Percentiles rank a stretch among this genome's conserved stretches.
phyloP scores from a whole-genome alignment of 768 basidiomycete species.

The Pisolithus sp. region DNA sequence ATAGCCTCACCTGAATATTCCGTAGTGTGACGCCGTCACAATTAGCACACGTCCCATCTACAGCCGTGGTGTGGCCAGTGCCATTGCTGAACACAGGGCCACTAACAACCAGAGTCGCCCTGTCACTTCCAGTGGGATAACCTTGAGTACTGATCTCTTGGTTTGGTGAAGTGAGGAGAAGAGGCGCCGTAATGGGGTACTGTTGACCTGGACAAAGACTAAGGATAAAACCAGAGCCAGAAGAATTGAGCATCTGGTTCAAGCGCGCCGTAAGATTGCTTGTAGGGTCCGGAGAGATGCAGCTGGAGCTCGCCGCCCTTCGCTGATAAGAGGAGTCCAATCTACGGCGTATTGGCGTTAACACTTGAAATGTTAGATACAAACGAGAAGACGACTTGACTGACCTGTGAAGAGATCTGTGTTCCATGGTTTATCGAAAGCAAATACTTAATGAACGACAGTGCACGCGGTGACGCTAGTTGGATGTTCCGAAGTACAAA shows the following conservation, averaged over 20 bases:
- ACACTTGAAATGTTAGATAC: too few relatives aligned
- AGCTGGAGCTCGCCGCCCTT: conserved; percentile 9
- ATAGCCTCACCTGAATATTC: conserved; percentile 56
- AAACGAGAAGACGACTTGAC: not conserved
- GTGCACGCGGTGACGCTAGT: not conserved
- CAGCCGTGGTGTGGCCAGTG: conserved; percentile 64
- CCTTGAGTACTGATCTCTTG: conserved; percentile 82
- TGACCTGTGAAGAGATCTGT: not conserved
- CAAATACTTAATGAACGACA: not conserved
- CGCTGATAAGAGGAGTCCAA: conserved; percentile 3
- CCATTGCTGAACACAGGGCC: conserved; percentile 55
- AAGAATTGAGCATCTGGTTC: conserved; percentile 57
- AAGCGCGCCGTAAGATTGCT: conserved; percentile 59
- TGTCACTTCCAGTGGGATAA: conserved; percentile 58
- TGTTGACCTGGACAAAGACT: conserved; percentile 55
- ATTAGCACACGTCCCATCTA: conserved; percentile 56
- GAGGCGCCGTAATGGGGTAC: conserved; percentile 61
- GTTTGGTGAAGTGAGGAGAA: conserved; percentile 57
- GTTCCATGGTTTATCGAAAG: not conserved
- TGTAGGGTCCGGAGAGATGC: conserved; percentile 46
- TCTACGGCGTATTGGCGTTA: not conserved
- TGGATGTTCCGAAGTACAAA: not conserved
- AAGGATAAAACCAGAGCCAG: conserved; percentile 61
- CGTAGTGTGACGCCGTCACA: conserved; percentile 59
- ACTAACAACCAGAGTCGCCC: conserved; percentile 65